These are phyloP conservation scores for Suillus tomentosus DNA, from an alignment of 768 basidiomycete species.

Conservation along the genomic window DNA sequence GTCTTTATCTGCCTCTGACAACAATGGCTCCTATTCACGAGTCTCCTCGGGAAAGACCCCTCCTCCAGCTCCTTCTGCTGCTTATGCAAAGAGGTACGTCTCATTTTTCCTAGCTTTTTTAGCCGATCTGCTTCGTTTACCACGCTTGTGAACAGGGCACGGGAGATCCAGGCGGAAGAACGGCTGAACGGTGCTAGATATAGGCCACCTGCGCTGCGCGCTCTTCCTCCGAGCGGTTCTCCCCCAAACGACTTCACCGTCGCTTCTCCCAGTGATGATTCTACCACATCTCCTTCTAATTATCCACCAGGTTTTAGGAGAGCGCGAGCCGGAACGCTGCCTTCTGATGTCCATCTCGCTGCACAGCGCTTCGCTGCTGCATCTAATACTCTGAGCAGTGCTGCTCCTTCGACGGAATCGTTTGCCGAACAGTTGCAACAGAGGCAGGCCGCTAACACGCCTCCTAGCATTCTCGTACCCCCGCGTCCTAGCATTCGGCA, in stretches of 20 bases:
- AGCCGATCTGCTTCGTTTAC: constrained; percentile 19
- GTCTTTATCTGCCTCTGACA: constrained; percentile 89
- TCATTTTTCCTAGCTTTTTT: constrained; percentile 19
- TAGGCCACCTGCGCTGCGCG: constrained; percentile 78
- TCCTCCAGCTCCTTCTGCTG: constrained; percentile 87
- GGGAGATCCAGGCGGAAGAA: constrained; percentile 84
- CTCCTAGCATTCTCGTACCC: constrained; percentile 46
- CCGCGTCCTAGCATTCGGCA: constrained; percentile 73
- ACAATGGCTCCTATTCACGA: constrained; percentile 79
- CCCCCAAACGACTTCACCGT: constrained; percentile 68
- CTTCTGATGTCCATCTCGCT: constrained; percentile 90
- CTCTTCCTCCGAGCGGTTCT: constrained; percentile 66
- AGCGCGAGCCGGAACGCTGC: constrained; percentile 96
- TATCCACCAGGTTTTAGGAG: constrained; percentile 88
- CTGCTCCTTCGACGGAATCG: constrained; percentile 51
- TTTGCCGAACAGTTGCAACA: constrained; percentile 48
- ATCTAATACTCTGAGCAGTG: constrained; percentile 54
- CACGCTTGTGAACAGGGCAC: constrained; percentile 52
- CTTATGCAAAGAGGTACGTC: constrained; percentile 80
- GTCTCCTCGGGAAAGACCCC: constrained; percentile 87
- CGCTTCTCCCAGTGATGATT: constrained; percentile 58
- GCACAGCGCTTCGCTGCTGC: constrained; percentile 79
- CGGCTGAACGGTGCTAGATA: constrained; percentile 63
- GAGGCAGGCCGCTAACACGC: constrained; percentile 38
- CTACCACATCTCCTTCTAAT: constrained; percentile 67